Evolutionary conservation across 2,329 filamentous ascomycete species (phyloP), one percentile per base, ranked within the genome.

Genomic region (Diaporthe sp.): DNA sequence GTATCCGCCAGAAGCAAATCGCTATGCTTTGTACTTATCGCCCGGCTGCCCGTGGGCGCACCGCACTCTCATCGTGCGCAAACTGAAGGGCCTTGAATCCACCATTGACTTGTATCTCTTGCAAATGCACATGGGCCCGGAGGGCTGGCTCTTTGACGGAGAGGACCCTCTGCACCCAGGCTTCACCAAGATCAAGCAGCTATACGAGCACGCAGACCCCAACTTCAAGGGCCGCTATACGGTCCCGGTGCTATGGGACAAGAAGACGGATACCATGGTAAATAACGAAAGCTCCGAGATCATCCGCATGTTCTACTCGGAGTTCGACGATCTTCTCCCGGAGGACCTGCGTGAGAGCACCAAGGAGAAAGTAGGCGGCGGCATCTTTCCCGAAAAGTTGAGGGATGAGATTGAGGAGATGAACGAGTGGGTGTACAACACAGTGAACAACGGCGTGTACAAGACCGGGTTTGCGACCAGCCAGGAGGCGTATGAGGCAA

Each of bases 221-320:
- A 85, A 92, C 70, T 97, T 94, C 32, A 82, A 84, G 0, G 93
- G 93, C 0, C 88, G 93, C 10, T 94, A 93, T 80, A 95, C 94
- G 0, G 94, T 96, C 1, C 94, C 94, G 0, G 91, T 92, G 0
- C 86, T 95, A 13, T 94, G 90, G 86, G 92, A 94, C 77, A 92
- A 91, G 81, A 90, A 92, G 81, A 86, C 87, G 32, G 89, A 92
- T 65, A 90, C 87, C 22, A 94, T 96, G 77, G 94, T 97, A 59
- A 95, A 90, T 86, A 97, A 97, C 77, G 94, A 97, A 85, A 94
- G 92, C 71, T 90, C 91, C 70, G 94, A 97, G 81, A 96, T 97
- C 78, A 95, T 97, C 78, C 90, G 94, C 77, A 96, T 96, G 93
- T 86, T 97, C 75, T 95, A 94, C 82, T 87, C 88, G 15, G 93